Evolutionary conservation across 2,329 filamentous ascomycete species (phyloP).

Genomic region (Phialophora macrospora): DNA sequence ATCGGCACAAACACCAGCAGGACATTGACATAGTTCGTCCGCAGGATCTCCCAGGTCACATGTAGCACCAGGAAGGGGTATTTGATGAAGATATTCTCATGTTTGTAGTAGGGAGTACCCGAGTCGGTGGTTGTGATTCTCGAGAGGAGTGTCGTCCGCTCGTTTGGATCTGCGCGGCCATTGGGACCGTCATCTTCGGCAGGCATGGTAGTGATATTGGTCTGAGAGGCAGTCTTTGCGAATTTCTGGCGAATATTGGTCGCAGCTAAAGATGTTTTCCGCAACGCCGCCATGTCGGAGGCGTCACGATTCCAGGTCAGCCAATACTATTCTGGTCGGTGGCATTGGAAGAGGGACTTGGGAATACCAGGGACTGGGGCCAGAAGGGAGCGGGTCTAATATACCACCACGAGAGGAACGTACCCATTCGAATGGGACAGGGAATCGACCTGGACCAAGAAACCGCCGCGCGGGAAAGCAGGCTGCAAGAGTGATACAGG

Average conservation of each 20-base stretch:
- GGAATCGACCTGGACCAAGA: slow-evolving; percentile 16
- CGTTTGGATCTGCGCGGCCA: slow-evolving; percentile 42
- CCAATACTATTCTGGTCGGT: background rate
- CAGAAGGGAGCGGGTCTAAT: slow-evolving; percentile 14
- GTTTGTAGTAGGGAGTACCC: slow-evolving; percentile 45
- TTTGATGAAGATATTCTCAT: slow-evolving; percentile 46
- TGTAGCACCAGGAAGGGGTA: slow-evolving; percentile 48
- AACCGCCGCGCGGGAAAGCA: slow-evolving; percentile 9
- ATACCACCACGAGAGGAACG: slow-evolving; percentile 13
- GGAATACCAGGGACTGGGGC: background rate
- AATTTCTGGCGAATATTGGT: slow-evolving; percentile 33
- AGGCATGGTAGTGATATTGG: slow-evolving; percentile 26
- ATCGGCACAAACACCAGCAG: slow-evolving; percentile 68
- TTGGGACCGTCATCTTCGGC: slow-evolving; percentile 40
- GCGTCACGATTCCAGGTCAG: slow-evolving; percentile 15
- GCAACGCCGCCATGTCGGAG: slow-evolving; percentile 29
- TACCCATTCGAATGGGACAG: slow-evolving; percentile 23
- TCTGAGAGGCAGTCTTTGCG: slow-evolving; percentile 21
- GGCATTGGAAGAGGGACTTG: background rate
- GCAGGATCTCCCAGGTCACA: slow-evolving; percentile 52
- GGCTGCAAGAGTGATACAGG: background rate
- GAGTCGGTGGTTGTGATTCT: slow-evolving; percentile 33
- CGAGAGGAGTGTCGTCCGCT: slow-evolving; percentile 45
- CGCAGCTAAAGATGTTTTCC: slow-evolving; percentile 32
- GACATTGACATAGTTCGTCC: slow-evolving; percentile 62